Evolutionary conservation across 2,329 filamentous ascomycete species (phyloP), one percentile per base, ranked within the genome.

Genomic region (Clonostachys rosea): DNA sequence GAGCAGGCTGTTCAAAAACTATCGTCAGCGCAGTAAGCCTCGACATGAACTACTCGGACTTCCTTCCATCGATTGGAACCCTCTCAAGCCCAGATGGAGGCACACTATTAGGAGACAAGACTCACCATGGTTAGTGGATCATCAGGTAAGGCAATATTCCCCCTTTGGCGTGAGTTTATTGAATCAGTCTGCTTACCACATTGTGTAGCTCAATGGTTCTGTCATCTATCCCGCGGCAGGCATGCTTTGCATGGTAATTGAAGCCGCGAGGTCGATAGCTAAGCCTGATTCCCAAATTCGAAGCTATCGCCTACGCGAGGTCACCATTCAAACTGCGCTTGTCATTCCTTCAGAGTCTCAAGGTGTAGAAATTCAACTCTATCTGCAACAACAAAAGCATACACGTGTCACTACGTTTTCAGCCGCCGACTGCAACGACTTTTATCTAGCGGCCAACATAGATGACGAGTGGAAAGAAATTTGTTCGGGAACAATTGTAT

Each of bases 121-220:
- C 47, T 55, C 76, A 0, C 76, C 83, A 2, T 84, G 83, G 67
- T 66, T 75, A 2, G 44, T 49, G 5, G 62, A 71, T 43, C 69
- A 75, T 46, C 45, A 55, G 33, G 65, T 73, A 24, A 24, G 7
- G 24, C 24, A 24, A 24, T 24, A 24, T 24, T 24, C 24, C 7
- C 24, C 8, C 3, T 24, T 6, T 9, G 24, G 24, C 7, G 24
- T 7, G 7, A 9, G 8, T 24, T 24, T 24, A 24, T 9, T 24
- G 24, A 8, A 24, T 9, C 24, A 24, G 18, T 18, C 18, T 18
- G 24, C 24, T 24, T 24, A 24, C 24, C 24, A 24, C 7, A 9
- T 24, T 24, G 7, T 24, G 8, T 9, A 24, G 24, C 47, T 58
- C 45, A 75, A 51, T 57, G 24, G 53, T 50, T 47, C 62, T 4